phyloP scores from a whole-genome alignment of 306 rosid genomes.

The Notholithocarpus densiflorus region DNA sequence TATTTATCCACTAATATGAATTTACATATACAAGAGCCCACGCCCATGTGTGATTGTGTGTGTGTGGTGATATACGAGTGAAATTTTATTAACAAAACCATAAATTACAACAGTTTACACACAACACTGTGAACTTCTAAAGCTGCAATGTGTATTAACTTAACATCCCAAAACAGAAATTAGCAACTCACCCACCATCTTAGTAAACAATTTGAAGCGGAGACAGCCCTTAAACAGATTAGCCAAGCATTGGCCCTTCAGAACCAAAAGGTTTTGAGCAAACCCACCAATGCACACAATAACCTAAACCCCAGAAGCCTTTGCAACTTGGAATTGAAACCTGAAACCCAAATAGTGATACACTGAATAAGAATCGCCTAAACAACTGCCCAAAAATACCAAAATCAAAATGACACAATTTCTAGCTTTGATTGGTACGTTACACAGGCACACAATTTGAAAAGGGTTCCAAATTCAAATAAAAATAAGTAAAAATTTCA shows the following conservation, averaged over 20 bases:
- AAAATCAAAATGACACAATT: too few species aligned
- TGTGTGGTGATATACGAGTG: too few species aligned
- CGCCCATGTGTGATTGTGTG: neutral
- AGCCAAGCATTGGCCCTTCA: neutral
- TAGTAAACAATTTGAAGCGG: neutral
- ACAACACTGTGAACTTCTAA: too few species aligned
- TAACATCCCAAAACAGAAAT: neutral
- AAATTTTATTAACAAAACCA: too few species aligned
- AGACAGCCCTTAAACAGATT: neutral
- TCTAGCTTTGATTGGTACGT: too few species aligned
- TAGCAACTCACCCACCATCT: conserved; percentile 2
- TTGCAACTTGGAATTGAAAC: neutral
- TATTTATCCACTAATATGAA: neutral
- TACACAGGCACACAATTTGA: too few species aligned
- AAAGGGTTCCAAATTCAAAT: neutral
- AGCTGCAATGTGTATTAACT: neutral
- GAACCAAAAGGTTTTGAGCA: neutral
- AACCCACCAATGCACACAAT: neutral
- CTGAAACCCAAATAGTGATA: neutral
- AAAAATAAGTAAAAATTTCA: neutral
- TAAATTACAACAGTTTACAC: too few species aligned
- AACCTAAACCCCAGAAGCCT: neutral
- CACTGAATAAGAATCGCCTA: neutral
- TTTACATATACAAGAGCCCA: neutral
- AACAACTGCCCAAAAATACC: neutral